Conservation (phyloP, 2,329 filamentous ascomycete genomes). For the Thelonectria olida region DNA sequence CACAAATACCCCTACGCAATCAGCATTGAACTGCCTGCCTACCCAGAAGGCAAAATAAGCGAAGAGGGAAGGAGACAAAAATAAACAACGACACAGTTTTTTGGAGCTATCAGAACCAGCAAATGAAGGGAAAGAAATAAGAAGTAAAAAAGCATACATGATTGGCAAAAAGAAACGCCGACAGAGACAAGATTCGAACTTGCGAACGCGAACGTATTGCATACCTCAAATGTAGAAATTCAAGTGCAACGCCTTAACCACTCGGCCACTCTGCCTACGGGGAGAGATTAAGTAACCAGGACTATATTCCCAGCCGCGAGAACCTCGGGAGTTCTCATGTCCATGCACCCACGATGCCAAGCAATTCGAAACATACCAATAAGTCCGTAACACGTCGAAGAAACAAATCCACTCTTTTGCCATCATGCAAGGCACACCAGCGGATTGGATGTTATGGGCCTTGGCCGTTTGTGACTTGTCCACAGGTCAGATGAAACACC, state of each 20-base stretch:
- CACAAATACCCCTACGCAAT: not conserved
- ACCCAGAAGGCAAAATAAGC: not conserved
- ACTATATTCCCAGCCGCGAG: not conserved
- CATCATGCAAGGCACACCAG: not conserved
- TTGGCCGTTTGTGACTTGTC: not conserved
- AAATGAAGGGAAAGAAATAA: not conserved
- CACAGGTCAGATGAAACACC: not conserved
- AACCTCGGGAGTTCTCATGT: not conserved
- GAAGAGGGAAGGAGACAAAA: not conserved
- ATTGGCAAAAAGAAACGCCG: not conserved
- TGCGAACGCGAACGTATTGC: conserved; percentile 5
- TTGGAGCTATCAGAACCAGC: no score
- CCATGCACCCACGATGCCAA: not conserved
- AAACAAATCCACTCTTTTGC: not conserved
- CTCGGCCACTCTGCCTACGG: not conserved
- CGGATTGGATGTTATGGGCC: not conserved
- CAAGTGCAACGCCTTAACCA: conserved; percentile 5
- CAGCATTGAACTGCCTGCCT: no score
- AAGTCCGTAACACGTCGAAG: not conserved
- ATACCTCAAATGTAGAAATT: not conserved
- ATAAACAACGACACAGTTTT: no score
- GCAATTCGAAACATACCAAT: not conserved
- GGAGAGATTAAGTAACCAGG: not conserved
- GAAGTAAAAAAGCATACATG: not conserved
- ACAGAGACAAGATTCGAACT: conserved; percentile 5